phyloP scores from a whole-genome alignment of 2,329 filamentous ascomycete genomes.

The Microsporum ferrugineum region DNA sequence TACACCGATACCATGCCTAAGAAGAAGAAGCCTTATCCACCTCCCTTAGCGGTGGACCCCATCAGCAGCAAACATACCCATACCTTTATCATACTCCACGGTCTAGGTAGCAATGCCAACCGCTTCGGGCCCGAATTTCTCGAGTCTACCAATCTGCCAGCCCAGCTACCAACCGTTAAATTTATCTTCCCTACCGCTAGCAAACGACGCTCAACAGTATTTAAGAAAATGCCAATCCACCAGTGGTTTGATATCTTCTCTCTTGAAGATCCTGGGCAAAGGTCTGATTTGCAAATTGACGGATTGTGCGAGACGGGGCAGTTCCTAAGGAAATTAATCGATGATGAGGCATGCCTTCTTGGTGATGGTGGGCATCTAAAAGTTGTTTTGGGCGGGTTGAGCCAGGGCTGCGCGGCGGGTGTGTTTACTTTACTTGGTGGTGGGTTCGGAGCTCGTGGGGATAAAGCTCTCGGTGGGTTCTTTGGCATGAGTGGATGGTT shows the following conservation, averaged over 20 bases:
- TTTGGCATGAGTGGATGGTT: conserved; percentile 41
- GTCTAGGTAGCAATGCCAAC: conserved; percentile 29
- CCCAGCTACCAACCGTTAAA: conserved; percentile 24
- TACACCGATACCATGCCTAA: background rate
- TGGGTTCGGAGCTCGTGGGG: background rate
- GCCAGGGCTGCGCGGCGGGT: conserved; percentile 42
- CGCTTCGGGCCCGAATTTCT: conserved; percentile 5
- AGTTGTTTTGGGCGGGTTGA: conserved; percentile 43
- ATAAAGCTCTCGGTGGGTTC: conserved; percentile 30
- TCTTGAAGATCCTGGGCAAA: conserved; percentile 31
- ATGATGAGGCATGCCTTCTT: conserved; percentile 21
- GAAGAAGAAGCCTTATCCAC: background rate
- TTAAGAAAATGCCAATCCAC: conserved; percentile 35
- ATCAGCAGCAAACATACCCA: conserved; percentile 26
- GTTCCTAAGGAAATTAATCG: conserved; percentile 28
- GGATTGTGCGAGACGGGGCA: conserved; percentile 35
- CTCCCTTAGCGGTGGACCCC: background rate
- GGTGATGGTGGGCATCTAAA: conserved; percentile 25
- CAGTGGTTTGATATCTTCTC: conserved; percentile 45
- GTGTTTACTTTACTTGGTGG: conserved; percentile 32
- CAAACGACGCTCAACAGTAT: conserved; percentile 34
- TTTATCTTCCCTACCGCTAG: conserved; percentile 44
- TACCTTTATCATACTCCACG: conserved; percentile 42
- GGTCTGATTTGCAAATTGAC: conserved; percentile 34
- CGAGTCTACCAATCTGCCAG: conserved; percentile 4